These are phyloP conservation scores for Ophiostoma pallidulum DNA, from an alignment of 2,329 filamentous ascomycete species.

Conservation along the genomic window DNA sequence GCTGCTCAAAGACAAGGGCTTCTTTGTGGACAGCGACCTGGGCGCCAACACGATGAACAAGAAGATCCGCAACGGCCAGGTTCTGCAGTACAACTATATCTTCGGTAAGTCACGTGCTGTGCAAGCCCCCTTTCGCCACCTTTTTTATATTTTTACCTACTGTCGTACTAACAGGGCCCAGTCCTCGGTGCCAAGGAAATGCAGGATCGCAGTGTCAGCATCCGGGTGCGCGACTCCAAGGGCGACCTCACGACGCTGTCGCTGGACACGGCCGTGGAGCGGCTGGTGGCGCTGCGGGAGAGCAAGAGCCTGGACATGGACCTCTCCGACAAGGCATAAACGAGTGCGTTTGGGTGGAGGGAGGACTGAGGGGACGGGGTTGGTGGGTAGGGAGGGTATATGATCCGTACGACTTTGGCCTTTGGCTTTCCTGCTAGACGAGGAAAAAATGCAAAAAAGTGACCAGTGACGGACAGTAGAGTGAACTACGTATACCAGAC, in stretches of 20 bases:
- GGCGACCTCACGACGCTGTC: constrained; percentile 16
- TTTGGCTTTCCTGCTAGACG: too few species aligned
- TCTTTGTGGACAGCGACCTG: constrained; percentile 64
- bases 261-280: constrained; percentile 15
- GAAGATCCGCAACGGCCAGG: constrained; percentile 76
- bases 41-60: constrained; percentile 76
- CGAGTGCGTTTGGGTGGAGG: neutral
- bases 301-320: constrained; percentile 13
- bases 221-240: constrained; percentile 20
- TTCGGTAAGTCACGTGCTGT: constrained; percentile 49
- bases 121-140: too few species aligned
- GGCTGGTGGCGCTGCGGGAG: constrained; percentile 13
- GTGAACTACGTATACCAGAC: too few species aligned
- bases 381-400: too few species aligned
- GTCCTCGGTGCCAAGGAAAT: constrained; percentile 20
- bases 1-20: constrained; percentile 55
- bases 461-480: too few species aligned
- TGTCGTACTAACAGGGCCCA: neutral
- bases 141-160: neutral
- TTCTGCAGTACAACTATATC: constrained; percentile 77
- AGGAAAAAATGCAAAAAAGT: too few species aligned
- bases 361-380: too few species aligned
- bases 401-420: too few species aligned
- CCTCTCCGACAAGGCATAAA: constrained; percentile 8
- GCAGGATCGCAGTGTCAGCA: constrained; percentile 20